A percentile compares a stretch with the other conserved stretches of the same genome.
These are phyloP conservation scores for Setaria viridis DNA, from an alignment of 202 grass and related monocot genomes.

Conservation along the genomic window DNA sequence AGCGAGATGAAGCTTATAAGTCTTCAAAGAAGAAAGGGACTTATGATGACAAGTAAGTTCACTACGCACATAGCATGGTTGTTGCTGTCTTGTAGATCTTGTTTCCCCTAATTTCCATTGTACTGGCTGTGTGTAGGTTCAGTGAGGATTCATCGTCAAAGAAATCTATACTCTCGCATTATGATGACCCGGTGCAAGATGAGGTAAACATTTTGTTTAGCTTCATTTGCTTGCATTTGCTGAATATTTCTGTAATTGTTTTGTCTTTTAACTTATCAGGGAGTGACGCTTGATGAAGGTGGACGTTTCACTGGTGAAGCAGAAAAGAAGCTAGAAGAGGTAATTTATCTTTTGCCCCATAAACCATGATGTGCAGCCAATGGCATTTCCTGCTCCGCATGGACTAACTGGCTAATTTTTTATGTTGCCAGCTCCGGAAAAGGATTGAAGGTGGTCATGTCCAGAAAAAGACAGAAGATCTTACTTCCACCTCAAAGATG, in stretches of 20 bases:
- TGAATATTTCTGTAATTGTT: conserved; percentile 35
- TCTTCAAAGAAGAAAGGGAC: conserved; percentile 81
- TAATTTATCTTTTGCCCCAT: conserved; percentile 34
- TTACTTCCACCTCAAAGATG: conserved; percentile 64
- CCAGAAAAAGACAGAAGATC: conserved; percentile 79
- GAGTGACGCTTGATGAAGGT: conserved; percentile 83
- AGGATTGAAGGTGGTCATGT: conserved; percentile 67
- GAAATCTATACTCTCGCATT: conserved; percentile 80
- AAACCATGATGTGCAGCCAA: not conserved
- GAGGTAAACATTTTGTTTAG: conserved; percentile 59
- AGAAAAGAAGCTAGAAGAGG: conserved; percentile 90
- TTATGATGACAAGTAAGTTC: conserved; percentile 81
- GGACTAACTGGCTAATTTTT: conserved; percentile 26
- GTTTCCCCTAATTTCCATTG: conserved; percentile 19
- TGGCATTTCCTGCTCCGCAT: not conserved
- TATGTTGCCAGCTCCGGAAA: conserved; percentile 75
- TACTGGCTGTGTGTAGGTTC: conserved; percentile 62
- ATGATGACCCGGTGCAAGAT: conserved; percentile 80
- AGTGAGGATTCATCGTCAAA: conserved; percentile 64
- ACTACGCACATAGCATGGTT: not conserved
- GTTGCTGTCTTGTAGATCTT: conserved; percentile 16
- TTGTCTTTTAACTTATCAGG: conserved; percentile 56
- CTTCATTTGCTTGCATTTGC: conserved; percentile 38
- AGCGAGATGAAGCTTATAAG: conserved; percentile 76
- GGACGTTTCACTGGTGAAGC: conserved; percentile 80